Evolutionary conservation across 1,284 basidiomycete genomes (phyloP).

Genomic region (Porodaedalea pini): DNA sequence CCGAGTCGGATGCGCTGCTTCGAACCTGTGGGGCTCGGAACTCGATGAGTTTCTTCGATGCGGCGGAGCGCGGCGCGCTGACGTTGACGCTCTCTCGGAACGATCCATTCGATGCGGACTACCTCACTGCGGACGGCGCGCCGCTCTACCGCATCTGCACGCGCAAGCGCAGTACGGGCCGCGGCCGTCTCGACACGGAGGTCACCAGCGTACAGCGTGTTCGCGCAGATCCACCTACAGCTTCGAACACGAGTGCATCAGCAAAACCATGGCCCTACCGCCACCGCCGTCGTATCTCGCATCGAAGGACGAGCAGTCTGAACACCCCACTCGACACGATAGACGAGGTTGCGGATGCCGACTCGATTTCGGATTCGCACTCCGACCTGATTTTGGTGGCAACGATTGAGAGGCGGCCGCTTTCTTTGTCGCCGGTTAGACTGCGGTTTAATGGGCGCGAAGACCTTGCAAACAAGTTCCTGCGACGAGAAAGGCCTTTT

Average conservation of each 20-base stretch:
- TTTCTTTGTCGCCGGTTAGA: constrained; percentile 3
- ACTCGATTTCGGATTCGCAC: not conserved
- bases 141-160: constrained; percentile 11
- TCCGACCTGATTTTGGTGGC: not conserved
- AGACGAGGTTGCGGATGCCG: not conserved
- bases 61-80: constrained; percentile 7
- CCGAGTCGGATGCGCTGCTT: not conserved
- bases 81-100: constrained; percentile 9
- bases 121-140: constrained; percentile 1
- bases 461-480: not conserved
- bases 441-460: constrained; percentile 1
- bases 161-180: not conserved
- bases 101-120: constrained; percentile 10
- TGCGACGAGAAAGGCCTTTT: constrained; percentile 1
- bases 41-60: constrained; percentile 10
- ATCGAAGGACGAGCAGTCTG: not conserved
- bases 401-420: constrained; percentile 8
- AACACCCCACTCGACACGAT: constrained; percentile 1
- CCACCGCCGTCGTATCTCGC: not conserved
- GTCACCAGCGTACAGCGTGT: not conserved
- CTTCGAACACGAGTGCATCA: too few relatives aligned
- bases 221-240: not conserved
- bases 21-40: not conserved
- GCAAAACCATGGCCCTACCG: too few relatives aligned
- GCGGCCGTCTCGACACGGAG: not conserved